Conservation (phyloP, 1,139 yeast genomes). For the Debaryomyces psychrophilus region DNA sequence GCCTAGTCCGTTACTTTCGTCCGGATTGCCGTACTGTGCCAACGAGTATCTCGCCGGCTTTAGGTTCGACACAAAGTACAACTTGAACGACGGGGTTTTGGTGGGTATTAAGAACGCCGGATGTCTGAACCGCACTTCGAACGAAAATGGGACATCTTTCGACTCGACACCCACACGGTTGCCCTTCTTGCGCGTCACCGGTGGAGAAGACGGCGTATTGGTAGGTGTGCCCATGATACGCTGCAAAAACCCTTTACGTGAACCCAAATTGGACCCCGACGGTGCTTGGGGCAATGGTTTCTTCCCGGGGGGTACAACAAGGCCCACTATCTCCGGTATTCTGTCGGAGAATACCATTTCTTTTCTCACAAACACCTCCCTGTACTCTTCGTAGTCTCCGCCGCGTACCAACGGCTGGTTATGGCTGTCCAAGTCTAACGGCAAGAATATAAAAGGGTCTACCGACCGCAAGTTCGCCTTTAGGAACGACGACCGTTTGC, state of each 20-base stretch:
- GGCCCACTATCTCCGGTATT: slow-evolving; percentile 50
- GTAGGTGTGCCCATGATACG: slow-evolving; percentile 8
- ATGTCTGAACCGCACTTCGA: slow-evolving; percentile 51
- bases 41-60: slow-evolving; percentile 42
- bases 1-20: slow-evolving; percentile 53
- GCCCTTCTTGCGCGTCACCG: neutral
- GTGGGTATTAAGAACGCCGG: slow-evolving; percentile 51
- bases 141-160: slow-evolving; percentile 45
- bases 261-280: neutral
- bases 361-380: slow-evolving; percentile 46
- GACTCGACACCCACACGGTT: slow-evolving; percentile 4
- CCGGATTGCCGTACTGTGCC: slow-evolving; percentile 38
- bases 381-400: slow-evolving; percentile 32
- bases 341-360: slow-evolving; percentile 41
- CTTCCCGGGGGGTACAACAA: slow-evolving; percentile 28
- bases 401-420: slow-evolving; percentile 27
- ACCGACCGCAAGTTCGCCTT: slow-evolving; percentile 51
- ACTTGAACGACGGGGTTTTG: slow-evolving; percentile 42
- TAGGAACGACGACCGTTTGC: slow-evolving; percentile 56
- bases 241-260: slow-evolving; percentile 7
- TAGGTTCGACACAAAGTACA: slow-evolving; percentile 38
- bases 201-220: neutral
- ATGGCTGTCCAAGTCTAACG: slow-evolving; percentile 46
- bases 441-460: slow-evolving; percentile 57
- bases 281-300: slow-evolving; percentile 26